Percentiles rank a stretch among this genome's conserved stretches.
Evolutionary conservation across 257 asterid genomes (phyloP).

Genomic region (Nicotiana paniculata): DNA sequence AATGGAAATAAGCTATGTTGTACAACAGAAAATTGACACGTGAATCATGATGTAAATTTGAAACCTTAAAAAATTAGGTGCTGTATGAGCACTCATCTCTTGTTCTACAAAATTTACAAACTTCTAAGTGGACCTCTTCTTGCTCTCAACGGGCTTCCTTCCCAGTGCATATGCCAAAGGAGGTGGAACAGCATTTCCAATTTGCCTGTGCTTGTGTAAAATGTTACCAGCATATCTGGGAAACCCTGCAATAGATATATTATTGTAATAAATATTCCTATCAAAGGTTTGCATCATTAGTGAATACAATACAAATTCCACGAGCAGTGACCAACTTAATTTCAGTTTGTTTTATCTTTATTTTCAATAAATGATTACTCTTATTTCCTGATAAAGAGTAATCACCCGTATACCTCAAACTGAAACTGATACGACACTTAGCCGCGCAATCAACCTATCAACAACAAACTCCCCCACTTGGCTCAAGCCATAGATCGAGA

Average conservation of each 20-base stretch:
- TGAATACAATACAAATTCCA: neutral
- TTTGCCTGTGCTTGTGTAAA: constrained; percentile 78
- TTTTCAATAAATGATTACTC: neutral
- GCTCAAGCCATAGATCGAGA: no score
- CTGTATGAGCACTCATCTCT: neutral
- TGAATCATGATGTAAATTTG: neutral
- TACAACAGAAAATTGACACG: no score
- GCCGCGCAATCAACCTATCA: no score
- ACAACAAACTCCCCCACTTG: no score
- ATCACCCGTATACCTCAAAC: no score
- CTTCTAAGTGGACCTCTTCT: constrained; percentile 14
- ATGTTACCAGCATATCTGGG: constrained; percentile 59
- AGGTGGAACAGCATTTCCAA: constrained; percentile 97
- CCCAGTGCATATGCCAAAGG: constrained; percentile 90
- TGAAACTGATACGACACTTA: no score
- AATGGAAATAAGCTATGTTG: neutral
- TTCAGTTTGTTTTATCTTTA: neutral
- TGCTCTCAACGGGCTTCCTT: constrained; percentile 49
- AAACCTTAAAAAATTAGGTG: neutral
- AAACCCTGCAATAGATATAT: constrained; percentile 55
- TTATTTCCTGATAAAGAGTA: neutral
- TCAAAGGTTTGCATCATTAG: neutral
- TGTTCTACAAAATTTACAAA: neutral
- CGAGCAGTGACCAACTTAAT: no score
- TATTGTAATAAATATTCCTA: neutral